phyloP scores from a whole-genome alignment of 2,329 filamentous ascomycete species.

The Rhynchosporium agropyri region DNA sequence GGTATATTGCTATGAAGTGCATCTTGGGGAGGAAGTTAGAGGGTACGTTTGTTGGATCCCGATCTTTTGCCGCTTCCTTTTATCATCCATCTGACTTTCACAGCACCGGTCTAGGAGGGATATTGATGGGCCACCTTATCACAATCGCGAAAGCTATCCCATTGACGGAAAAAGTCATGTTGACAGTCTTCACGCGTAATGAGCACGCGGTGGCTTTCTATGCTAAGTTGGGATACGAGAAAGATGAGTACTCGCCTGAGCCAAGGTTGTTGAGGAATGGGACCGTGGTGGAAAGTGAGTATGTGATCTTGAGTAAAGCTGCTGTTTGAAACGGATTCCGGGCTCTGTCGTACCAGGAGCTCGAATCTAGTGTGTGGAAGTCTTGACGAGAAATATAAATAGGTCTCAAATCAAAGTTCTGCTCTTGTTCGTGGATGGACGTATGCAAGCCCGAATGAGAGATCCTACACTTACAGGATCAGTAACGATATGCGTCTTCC shows the following conservation, averaged over 20 bases:
- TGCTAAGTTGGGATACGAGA: slow-evolving; percentile 57
- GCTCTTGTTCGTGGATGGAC: slow-evolving; percentile 40
- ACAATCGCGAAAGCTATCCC: slow-evolving; percentile 56
- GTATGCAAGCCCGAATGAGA: slow-evolving; percentile 32
- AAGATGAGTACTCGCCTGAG: slow-evolving; percentile 58
- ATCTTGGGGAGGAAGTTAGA: slow-evolving; percentile 60
- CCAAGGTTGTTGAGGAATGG: slow-evolving; percentile 57
- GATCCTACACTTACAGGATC: slow-evolving; percentile 34
- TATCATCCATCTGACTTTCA: slow-evolving; percentile 12
- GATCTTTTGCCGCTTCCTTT: slow-evolving; percentile 13
- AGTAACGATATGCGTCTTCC: slow-evolving; percentile 29
- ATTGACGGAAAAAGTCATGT: slow-evolving; percentile 67
- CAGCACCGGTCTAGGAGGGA: slow-evolving; percentile 64
- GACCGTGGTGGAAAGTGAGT: slow-evolving; percentile 57
- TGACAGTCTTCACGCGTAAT: slow-evolving; percentile 72
- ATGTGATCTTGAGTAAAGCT: slow-evolving; percentile 60
- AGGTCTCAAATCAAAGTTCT: slow-evolving; percentile 37
- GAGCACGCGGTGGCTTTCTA: slow-evolving; percentile 61
- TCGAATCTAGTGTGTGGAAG: too few species aligned
- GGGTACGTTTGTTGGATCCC: slow-evolving; percentile 46
- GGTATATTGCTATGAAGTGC: slow-evolving; percentile 79
- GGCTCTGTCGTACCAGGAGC: too few species aligned
- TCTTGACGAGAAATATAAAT: neutral
- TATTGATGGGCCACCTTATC: slow-evolving; percentile 60
- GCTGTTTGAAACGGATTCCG: too few species aligned